Evolutionary conservation across 192 early-diverging fungal genomes (phyloP).

Genomic region (Coemansia sp.): DNA sequence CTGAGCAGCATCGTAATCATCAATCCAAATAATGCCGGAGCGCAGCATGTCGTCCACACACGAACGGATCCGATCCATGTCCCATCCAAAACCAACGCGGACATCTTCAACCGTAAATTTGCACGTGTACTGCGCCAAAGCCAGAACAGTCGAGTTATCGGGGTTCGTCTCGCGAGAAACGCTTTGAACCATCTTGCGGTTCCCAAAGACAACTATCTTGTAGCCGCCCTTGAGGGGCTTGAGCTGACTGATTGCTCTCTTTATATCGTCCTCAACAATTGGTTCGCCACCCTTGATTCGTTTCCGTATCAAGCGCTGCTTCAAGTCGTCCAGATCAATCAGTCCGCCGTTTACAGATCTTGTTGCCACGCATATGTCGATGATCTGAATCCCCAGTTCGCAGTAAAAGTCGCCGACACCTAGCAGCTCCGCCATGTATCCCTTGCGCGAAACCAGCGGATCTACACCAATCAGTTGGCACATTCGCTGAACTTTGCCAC

Average conservation of each 20-base stretch:
- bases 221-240: slow-evolving; percentile 90
- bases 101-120: slow-evolving; percentile 41
- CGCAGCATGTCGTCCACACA: slow-evolving; percentile 51
- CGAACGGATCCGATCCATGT: slow-evolving; percentile 28
- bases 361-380: slow-evolving; percentile 86
- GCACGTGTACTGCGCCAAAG: slow-evolving; percentile 64
- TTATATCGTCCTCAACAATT: slow-evolving; percentile 78
- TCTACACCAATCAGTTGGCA: slow-evolving; percentile 93
- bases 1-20: slow-evolving; percentile 13
- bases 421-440: slow-evolving; percentile 92
- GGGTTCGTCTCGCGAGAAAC: slow-evolving; percentile 87
- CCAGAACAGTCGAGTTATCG: slow-evolving; percentile 73
- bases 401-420: slow-evolving; percentile 98
- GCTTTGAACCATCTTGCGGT: slow-evolving; percentile 80
- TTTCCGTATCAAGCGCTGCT: slow-evolving; percentile 65
- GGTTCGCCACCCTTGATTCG: slow-evolving; percentile 53
- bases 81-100: slow-evolving; percentile 32
- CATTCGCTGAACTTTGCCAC: slow-evolving; percentile 91
- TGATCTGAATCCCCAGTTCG: slow-evolving; percentile 91
- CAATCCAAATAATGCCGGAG: slow-evolving; percentile 47
- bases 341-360: slow-evolving; percentile 86
- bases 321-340: slow-evolving; percentile 83
- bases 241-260: slow-evolving; percentile 80
- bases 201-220: slow-evolving; percentile 78
- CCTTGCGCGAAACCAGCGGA: slow-evolving; percentile 94